Evolutionary conservation across 2,329 filamentous ascomycete species (phyloP), one percentile per base, ranked within the genome.

Genomic region (Cercospora janseana): DNA sequence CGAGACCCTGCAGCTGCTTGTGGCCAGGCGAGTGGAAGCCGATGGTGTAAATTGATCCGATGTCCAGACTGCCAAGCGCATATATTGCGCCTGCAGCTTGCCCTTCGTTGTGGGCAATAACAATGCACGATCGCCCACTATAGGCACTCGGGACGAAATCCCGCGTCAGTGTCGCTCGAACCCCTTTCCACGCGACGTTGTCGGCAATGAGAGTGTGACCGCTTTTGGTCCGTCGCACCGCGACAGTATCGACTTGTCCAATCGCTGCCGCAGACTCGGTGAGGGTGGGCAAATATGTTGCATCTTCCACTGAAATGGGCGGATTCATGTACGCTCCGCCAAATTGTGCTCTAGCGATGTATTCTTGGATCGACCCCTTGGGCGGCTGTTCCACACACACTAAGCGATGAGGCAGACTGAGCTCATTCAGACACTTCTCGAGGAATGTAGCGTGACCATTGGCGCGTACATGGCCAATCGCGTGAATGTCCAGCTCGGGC

Each of bases 111-210:
- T 80, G 84, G 6, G 87, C 86, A 8, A 94, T 72, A 10, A 94
- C 79, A 35, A 94, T 80, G 2, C 87, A 88, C 3, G 87, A 82
- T 40, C 87, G 82, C 32, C 82, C 84, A 57, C 80, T 80, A 67
- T 92, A 94, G 1, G 88, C 88, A 4, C 87, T 90, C 0, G 88
- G 88, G 0, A 90, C 86, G 59, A 91, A 83, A 61, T 94, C 88
- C 16, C 86, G 80, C 3, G 85, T 93, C 51, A 94, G 74, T 0
- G 88, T 90, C 45, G 87, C 86, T 40, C 89, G 77, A 50, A 94
- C 92, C 1, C 88, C 88, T 67, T 88, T 89, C 87, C 88, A 93
- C 10, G 83, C 83, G 8, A 87, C 86, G 59, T 94, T 94, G 61
- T 93, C 88, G 38, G 89, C 86, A 12, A 91, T 73, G 31, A 92